Conservation (phyloP, 768 basidiomycete species). For the Crassisporium funariophilum region DNA sequence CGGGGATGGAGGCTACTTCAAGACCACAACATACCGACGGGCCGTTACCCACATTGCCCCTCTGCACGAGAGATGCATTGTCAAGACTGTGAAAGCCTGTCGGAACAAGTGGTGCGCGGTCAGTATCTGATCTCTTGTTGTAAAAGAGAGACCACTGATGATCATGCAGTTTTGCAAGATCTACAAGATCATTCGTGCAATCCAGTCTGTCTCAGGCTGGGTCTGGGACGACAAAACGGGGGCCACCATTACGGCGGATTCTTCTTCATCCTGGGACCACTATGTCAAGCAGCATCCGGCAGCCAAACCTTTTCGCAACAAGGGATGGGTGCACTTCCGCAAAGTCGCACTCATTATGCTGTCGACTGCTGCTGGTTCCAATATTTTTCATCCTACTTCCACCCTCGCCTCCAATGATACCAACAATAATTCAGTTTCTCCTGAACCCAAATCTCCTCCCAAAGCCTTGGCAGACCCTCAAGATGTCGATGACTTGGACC, state of each 20-base stretch:
- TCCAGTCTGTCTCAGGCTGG: background rate
- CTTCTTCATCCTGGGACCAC: slow-evolving; percentile 15
- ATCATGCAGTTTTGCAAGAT: background rate
- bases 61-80: background rate
- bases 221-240: slow-evolving; percentile 11
- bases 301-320: slow-evolving; percentile 22
- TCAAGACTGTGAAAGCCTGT: background rate
- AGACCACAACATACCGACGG: background rate
- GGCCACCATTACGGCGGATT: slow-evolving; percentile 12
- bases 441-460: no score
- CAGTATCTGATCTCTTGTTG: background rate
- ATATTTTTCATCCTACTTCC: no score
- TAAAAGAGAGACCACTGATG: no score
- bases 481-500: no score
- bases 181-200: background rate
- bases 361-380: background rate
- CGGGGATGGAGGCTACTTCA: slow-evolving; percentile 6
- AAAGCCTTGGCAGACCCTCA: no score
- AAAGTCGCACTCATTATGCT: slow-evolving; percentile 9
- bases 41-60: background rate
- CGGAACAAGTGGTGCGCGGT: background rate
- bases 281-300: slow-evolving; percentile 18
- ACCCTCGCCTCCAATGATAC: no score
- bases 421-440: no score
- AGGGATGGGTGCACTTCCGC: slow-evolving; percentile 16